These are phyloP conservation scores for Senecio squalidus DNA, from an alignment of 140 eudicot genomes.

Conservation along the genomic window DNA sequence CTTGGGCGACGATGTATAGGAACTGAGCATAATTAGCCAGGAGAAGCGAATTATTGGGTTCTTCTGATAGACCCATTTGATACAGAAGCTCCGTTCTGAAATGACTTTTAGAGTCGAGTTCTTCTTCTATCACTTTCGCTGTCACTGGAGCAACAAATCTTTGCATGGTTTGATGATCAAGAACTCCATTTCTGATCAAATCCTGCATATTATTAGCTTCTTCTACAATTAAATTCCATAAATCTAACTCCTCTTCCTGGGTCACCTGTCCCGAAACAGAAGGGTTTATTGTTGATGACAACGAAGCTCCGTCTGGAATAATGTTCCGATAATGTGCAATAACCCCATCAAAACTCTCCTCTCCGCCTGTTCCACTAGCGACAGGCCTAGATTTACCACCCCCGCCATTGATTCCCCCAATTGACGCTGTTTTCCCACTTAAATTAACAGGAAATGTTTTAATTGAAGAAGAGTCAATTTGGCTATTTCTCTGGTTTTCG, in stretches of 20 bases:
- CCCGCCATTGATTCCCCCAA: constrained; percentile 61
- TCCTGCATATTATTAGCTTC: constrained; percentile 62
- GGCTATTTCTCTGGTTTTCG: constrained; percentile 3
- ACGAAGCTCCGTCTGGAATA: constrained; percentile 21
- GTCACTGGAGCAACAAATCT: constrained; percentile 64
- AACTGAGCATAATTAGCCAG: constrained; percentile 89
- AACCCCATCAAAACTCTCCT: constrained; percentile 38
- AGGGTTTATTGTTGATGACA: constrained; percentile 12
- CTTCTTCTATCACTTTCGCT: constrained; percentile 43
- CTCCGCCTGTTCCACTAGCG: constrained; percentile 65
- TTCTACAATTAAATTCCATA: constrained; percentile 57
- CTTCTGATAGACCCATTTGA: constrained; percentile 48
- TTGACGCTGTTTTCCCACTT: constrained; percentile 35
- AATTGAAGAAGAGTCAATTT: constrained; percentile 37
- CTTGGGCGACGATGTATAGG: constrained; percentile 61
- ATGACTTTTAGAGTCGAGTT: constrained; percentile 30
- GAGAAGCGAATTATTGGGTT: constrained; percentile 65
- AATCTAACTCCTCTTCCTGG: constrained; percentile 37
- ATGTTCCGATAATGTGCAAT: constrained; percentile 18
- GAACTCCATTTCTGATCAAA: constrained; percentile 25
- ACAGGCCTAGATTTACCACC: constrained; percentile 46
- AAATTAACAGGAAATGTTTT: constrained; percentile 31
- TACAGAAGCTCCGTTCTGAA: constrained; percentile 63
- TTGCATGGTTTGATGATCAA: constrained; percentile 40
- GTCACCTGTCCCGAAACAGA: constrained; percentile 33